Conservation (phyloP, 1,284 basidiomycete genomes). For the Neotropicomus parvogracilis region DNA sequence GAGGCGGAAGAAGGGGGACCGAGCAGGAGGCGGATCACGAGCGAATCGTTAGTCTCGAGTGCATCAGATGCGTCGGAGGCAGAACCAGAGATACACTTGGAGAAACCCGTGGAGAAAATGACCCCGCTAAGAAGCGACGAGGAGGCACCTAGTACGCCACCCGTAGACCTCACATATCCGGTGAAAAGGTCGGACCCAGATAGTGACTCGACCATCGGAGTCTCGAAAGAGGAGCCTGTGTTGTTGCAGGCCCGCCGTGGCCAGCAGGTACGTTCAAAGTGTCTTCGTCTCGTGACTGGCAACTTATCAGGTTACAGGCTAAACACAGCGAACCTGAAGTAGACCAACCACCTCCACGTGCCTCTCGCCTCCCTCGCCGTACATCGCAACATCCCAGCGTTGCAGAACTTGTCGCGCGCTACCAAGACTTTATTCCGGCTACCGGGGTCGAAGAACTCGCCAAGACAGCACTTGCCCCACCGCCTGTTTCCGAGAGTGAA, state of each 20-base stretch:
- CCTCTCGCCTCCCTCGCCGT: slow-evolving; percentile 72
- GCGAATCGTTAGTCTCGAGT: slow-evolving; percentile 55
- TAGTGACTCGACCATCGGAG: slow-evolving; percentile 90
- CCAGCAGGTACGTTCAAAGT: slow-evolving; percentile 26
- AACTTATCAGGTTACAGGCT: slow-evolving; percentile 12
- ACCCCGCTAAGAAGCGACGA: slow-evolving; percentile 22
- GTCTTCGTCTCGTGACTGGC: background rate
- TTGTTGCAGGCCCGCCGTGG: slow-evolving; percentile 20
- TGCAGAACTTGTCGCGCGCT: slow-evolving; percentile 81
- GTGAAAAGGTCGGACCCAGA: slow-evolving; percentile 55
- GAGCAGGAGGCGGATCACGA: slow-evolving; percentile 43
- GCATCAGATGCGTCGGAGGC: slow-evolving; percentile 60
- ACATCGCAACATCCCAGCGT: slow-evolving; percentile 60
- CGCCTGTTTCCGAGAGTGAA: slow-evolving; percentile 65
- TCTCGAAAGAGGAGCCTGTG: slow-evolving; percentile 43
- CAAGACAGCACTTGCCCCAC: slow-evolving; percentile 61
- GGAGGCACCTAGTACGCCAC: slow-evolving; percentile 11
- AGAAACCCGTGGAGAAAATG: slow-evolving; percentile 27
- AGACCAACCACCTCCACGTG: slow-evolving; percentile 26
- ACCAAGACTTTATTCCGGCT: slow-evolving; percentile 73
- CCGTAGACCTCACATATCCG: slow-evolving; percentile 7
- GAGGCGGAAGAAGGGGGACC: slow-evolving; percentile 68
- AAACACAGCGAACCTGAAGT: slow-evolving; percentile 23
- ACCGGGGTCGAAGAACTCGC: slow-evolving; percentile 67
- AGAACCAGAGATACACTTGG: slow-evolving; percentile 33